Evolutionary conservation across 768 basidiomycete species (phyloP).

Genomic region (Amanita polypyramis): DNA sequence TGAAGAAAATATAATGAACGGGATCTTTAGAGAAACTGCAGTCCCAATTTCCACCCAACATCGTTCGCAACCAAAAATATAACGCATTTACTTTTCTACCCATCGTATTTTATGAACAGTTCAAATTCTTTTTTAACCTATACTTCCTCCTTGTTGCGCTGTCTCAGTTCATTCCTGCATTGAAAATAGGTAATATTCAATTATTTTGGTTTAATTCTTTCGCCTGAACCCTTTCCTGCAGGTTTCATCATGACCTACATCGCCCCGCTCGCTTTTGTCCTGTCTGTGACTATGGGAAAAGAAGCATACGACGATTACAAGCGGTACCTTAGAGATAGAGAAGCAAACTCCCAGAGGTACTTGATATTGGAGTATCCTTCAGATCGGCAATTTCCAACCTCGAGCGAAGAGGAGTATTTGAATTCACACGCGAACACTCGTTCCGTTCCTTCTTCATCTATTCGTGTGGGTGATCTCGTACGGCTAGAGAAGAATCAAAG

Average conservation of each 20-base stretch:
- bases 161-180: slow-evolving; percentile 89
- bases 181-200: slow-evolving; percentile 74
- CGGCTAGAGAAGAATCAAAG: slow-evolving; percentile 94
- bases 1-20: background rate
- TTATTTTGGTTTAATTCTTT: background rate
- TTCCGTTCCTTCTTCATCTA: slow-evolving; percentile 76
- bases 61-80: slow-evolving; percentile 97
- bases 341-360: slow-evolving; percentile 93
- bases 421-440: slow-evolving; percentile 46
- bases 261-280: slow-evolving; percentile 91
- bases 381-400: slow-evolving; percentile 20
- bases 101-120: slow-evolving; percentile 96
- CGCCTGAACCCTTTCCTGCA: slow-evolving; percentile 18
- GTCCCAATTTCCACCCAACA: slow-evolving; percentile 72
- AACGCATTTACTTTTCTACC: slow-evolving; percentile 95
- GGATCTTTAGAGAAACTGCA: slow-evolving; percentile 52
- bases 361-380: slow-evolving; percentile 58
- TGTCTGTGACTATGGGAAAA: slow-evolving; percentile 94
- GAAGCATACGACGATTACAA: slow-evolving; percentile 99
- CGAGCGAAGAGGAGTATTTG: slow-evolving; percentile 31
- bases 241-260: slow-evolving; percentile 95
- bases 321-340: slow-evolving; percentile 81
- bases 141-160: slow-evolving; percentile 97
- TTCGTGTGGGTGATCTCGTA: slow-evolving; percentile 88
- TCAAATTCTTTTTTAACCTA: slow-evolving; percentile 99